Conservation (phyloP, 805 yeast genomes). For the Ogataea siamensis region DNA sequence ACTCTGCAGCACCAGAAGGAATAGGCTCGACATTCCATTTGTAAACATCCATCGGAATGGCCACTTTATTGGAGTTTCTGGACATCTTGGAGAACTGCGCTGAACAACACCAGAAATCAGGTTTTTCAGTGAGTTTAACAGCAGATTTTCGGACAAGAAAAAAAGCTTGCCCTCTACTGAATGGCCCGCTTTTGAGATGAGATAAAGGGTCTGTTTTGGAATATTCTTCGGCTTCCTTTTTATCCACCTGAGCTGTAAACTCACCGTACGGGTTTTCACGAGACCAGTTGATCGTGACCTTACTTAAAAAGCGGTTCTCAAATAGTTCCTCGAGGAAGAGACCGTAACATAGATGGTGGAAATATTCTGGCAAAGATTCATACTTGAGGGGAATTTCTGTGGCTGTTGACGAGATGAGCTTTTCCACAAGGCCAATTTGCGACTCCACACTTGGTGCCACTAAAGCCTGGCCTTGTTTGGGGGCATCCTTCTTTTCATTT, state of each 20-base stretch:
- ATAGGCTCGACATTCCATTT: slow-evolving; percentile 50
- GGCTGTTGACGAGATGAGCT: slow-evolving; percentile 21
- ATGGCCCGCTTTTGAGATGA: slow-evolving; percentile 57
- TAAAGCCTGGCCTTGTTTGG: no score
- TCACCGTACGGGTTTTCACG: slow-evolving; percentile 32
- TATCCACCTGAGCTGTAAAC: slow-evolving; percentile 42
- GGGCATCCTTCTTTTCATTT: no score
- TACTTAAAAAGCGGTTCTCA: slow-evolving; percentile 44
- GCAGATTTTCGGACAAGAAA: slow-evolving; percentile 47
- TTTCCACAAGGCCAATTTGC: slow-evolving; percentile 12
- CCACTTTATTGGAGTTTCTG: slow-evolving; percentile 14
- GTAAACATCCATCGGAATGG: slow-evolving; percentile 50
- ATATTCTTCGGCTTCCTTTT: slow-evolving; percentile 46
- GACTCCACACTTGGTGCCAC: neutral
- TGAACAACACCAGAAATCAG: slow-evolving; percentile 58
- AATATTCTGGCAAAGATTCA: slow-evolving; percentile 50
- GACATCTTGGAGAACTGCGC: slow-evolving; percentile 36
- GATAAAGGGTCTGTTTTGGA: slow-evolving; percentile 52
- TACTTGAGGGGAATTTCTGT: slow-evolving; percentile 32
- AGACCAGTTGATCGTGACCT: slow-evolving; percentile 46
- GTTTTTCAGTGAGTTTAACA: slow-evolving; percentile 33
- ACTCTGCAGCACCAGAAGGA: slow-evolving; percentile 29
- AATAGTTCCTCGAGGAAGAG: slow-evolving; percentile 61
- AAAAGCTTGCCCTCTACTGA: slow-evolving; percentile 55
- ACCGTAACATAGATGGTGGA: slow-evolving; percentile 57